These are phyloP conservation scores for Anaeramoeba ignava DNA, from an alignment of 78 protist genomes.

Conservation along the genomic window DNA sequence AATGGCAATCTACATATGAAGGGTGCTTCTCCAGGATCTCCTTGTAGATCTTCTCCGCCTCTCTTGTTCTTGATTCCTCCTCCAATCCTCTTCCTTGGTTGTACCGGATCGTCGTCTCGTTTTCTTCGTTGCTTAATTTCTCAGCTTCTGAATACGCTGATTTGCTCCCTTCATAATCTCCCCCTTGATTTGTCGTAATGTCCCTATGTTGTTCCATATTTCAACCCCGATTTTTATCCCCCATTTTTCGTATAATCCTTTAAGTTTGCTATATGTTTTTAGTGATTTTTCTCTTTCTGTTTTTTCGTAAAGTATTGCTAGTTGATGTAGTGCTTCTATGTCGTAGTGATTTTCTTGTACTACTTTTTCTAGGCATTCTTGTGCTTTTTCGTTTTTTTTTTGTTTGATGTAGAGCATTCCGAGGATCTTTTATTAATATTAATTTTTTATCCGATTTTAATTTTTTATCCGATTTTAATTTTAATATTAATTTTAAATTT, in stretches of 20 bases:
- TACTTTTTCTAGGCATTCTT: too few species aligned
- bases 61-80: not conserved
- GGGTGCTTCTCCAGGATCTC: not conserved
- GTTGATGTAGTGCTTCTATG: too few species aligned
- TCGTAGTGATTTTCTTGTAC: too few species aligned
- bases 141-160: not conserved
- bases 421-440: too few species aligned
- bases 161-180: not conserved
- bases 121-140: not conserved
- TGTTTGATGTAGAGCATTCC: too few species aligned
- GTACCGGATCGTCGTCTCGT: not conserved
- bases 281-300: not conserved
- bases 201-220: not conserved
- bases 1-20: not conserved
- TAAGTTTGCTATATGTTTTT: not conserved
- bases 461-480: too few species aligned
- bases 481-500: too few species aligned
- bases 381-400: too few species aligned
- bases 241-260: not conserved
- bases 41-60: not conserved
- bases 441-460: too few species aligned
- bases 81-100: not conserved
- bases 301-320: not conserved
- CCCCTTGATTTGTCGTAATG: not conserved
- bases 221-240: not conserved